Base-by-base conservation (phyloP, 1,139 yeast genomes). In the Meyerozyma smithsonii region DNA sequence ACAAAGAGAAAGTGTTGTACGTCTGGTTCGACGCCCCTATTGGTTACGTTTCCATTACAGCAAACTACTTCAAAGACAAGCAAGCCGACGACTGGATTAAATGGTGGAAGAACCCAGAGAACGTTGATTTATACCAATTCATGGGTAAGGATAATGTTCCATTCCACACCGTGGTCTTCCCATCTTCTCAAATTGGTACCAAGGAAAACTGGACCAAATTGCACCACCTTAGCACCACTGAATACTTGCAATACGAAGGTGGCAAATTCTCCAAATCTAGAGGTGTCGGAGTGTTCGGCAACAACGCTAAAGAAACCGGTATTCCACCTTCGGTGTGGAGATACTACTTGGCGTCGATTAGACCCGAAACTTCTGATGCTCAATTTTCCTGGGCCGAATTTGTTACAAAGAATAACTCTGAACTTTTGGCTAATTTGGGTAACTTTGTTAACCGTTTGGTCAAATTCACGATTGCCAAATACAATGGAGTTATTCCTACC, bases 91-190 rank as follows among this genome's bases (percentile, higher is more conserved):
- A 90, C 77, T 79, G 88, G 77, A 59, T 76, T 55, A 59, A 67
- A 46, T 85, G 96, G 94, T 92, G 99, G 99, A 84, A 80, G 65
- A 74, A 85, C 58, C 95, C 95, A 16, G 89, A 89, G 42, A 52
- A 77, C 50, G 96, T 92, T 47, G 70, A 85, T 51, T 71, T 94
- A 49, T 89, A 86, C 62, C 98, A 92, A 70, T 92, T 92, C 63
- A 92, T 92, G 99, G 99, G 99, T 68, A 92, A 92, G 66, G 99
- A 92, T 64, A 92, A 92, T 57, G 97, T 90, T 52, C 97, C 97
- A 32, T 92, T 92, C 87, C 99, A 92, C 59, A 85, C 96, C 1
- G 98, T 94, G 44, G 95, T 92, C 43, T 92, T 90, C 87, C 99
- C 99, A 45, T 81, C 94, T 36, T 69, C 95, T 32, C 84, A 83